These are phyloP conservation scores for Lycium barbarum DNA, from an alignment of 257 asterid species.

Conservation along the genomic window DNA sequence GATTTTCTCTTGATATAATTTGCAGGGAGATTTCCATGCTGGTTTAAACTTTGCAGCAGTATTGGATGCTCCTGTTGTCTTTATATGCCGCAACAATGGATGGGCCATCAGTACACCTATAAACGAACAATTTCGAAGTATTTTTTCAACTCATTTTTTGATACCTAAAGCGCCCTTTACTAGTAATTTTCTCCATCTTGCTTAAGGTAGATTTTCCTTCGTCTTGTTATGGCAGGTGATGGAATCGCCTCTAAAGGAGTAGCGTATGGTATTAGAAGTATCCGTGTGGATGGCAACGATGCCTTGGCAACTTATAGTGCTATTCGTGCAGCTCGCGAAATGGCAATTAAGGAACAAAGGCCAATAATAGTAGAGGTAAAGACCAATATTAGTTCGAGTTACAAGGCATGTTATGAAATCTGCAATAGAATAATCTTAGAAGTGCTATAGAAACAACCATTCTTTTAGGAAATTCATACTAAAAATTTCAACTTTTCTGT, in stretches of 20 bases:
- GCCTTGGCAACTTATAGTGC: conserved; percentile 76
- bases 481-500: neutral
- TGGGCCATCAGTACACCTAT: conserved; percentile 96
- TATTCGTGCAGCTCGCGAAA: conserved; percentile 73
- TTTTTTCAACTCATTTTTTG: neutral
- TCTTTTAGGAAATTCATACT: neutral
- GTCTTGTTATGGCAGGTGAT: conserved; percentile 59
- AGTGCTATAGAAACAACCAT: neutral
- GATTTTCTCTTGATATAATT: conserved; percentile 18
- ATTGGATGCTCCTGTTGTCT: conserved; percentile 76
- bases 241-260: conserved; percentile 85
- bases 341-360: conserved; percentile 69
- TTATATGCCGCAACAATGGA: conserved; percentile 92
- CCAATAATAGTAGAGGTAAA: conserved; percentile 87
- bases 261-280: conserved; percentile 80
- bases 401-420: neutral
- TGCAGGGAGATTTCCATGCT: conserved; percentile 96
- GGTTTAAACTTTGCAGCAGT: conserved; percentile 91
- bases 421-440: neutral
- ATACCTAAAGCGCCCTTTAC: neutral
- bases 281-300: conserved; percentile 89
- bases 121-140: conserved; percentile 81
- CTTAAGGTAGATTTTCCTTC: neutral
- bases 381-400: neutral
- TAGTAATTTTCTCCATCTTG: neutral